These are phyloP conservation scores for Bacidia rubella DNA, from an alignment of 495 filamentous ascomycete genomes.

Conservation along the genomic window DNA sequence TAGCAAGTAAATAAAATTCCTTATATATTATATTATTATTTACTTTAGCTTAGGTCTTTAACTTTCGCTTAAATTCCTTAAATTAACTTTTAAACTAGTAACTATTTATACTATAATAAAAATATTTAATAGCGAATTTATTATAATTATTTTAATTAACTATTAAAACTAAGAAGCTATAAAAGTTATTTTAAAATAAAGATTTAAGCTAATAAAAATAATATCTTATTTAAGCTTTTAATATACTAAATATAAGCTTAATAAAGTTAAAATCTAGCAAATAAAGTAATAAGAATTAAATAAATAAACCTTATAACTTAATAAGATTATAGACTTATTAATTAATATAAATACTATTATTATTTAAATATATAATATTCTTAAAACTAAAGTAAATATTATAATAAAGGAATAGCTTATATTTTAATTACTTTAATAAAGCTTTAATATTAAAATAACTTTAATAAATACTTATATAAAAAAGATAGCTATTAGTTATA, in stretches of 20 bases:
- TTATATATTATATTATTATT: neutral
- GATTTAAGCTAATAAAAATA: neutral
- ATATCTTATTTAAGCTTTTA: constrained; percentile 2
- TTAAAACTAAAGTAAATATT: neutral
- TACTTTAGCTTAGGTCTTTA: neutral
- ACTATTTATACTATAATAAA: neutral
- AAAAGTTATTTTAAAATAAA: constrained; percentile 3
- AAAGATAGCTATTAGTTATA: constrained; percentile 4
- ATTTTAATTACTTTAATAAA: constrained; percentile 1
- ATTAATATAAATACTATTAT: constrained; percentile 1
- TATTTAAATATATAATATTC: constrained; percentile 3
- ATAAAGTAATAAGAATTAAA: constrained; percentile 6
- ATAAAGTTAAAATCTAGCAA: constrained; percentile 2
- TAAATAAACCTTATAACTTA: neutral
- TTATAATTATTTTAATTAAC: neutral
- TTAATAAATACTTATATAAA: neutral
- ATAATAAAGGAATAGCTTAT: constrained; percentile 1
- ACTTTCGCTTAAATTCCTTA: neutral
- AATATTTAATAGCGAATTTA: neutral
- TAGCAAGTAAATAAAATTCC: too few relatives aligned
- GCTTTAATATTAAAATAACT: constrained; percentile 3
- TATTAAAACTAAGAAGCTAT: neutral
- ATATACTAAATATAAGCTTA: constrained; percentile 5
- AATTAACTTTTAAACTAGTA: neutral
- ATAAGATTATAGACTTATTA: neutral